Evolutionary conservation across 805 yeast species (phyloP).

Genomic region (Metschnikowia anglica): DNA sequence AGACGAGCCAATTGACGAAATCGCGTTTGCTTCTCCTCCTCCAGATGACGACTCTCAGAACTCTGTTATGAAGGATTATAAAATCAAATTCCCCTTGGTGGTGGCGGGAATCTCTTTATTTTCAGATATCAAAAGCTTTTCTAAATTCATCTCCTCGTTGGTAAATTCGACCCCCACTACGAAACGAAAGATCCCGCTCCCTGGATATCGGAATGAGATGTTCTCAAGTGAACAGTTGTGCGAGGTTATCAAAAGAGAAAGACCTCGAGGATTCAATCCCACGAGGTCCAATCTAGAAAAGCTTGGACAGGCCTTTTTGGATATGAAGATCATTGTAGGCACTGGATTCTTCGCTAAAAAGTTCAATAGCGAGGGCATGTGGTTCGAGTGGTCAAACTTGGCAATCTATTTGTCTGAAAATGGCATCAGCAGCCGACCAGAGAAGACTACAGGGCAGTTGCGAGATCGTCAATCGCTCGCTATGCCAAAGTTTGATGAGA

Average conservation of each 20-base stretch:
- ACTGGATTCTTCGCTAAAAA: slow-evolving; percentile 35
- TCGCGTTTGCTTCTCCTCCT: neutral
- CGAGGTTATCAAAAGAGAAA: slow-evolving; percentile 23
- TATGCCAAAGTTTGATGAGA: slow-evolving; percentile 14
- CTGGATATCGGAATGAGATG: slow-evolving; percentile 40
- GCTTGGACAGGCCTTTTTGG: slow-evolving; percentile 41
- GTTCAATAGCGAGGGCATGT: slow-evolving; percentile 42
- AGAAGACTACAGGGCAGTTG: neutral
- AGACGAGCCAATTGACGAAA: neutral
- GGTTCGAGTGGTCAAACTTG: slow-evolving; percentile 45
- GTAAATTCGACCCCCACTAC: slow-evolving; percentile 26
- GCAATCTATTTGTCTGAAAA: slow-evolving; percentile 21
- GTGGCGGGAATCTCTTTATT: slow-evolving; percentile 30
- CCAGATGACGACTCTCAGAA: neutral
- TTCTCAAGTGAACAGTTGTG: slow-evolving; percentile 42
- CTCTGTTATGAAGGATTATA: neutral
- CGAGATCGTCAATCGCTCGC: neutral
- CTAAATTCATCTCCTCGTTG: slow-evolving; percentile 24
- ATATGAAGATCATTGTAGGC: slow-evolving; percentile 32
- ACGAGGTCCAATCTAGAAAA: slow-evolving; percentile 37
- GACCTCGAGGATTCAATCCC: slow-evolving; percentile 37
- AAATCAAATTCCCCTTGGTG: slow-evolving; percentile 31
- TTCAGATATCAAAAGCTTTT: slow-evolving; percentile 20
- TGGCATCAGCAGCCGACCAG: neutral
- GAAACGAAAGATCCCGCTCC: slow-evolving; percentile 37